Percentiles rank a stretch among this genome's conserved stretches.
Conservation (phyloP, 1,284 basidiomycete species). For the Moniliophthora roreri region DNA sequence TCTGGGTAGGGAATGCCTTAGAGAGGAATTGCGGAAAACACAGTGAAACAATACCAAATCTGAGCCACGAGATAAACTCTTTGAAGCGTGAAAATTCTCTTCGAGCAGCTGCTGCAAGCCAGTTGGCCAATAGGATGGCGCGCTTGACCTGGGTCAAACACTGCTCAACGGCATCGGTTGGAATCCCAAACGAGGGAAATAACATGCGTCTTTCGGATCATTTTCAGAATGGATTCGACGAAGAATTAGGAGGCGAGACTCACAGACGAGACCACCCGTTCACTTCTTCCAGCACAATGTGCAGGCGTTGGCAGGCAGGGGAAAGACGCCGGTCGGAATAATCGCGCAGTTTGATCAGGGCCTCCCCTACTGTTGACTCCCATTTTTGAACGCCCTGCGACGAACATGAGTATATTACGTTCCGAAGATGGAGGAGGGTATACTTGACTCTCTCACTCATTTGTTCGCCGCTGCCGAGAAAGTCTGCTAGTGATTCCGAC, state of each 20-base stretch:
- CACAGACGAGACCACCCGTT: slow-evolving; percentile 75
- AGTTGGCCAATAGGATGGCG: slow-evolving; percentile 62
- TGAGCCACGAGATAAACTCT: slow-evolving; percentile 78
- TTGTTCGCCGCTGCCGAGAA: slow-evolving; percentile 73
- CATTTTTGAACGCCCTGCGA: slow-evolving; percentile 73
- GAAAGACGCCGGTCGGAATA: slow-evolving; percentile 66
- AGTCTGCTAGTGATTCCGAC: slow-evolving; percentile 68
- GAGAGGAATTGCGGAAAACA: background rate
- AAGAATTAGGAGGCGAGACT: slow-evolving; percentile 26
- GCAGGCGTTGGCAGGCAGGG: slow-evolving; percentile 73
- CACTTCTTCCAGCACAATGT: slow-evolving; percentile 72
- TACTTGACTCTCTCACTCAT: slow-evolving; percentile 71
- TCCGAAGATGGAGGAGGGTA: slow-evolving; percentile 14
- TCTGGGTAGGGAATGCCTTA: slow-evolving; percentile 28
- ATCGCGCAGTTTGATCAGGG: slow-evolving; percentile 70
- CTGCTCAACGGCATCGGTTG: slow-evolving; percentile 43
- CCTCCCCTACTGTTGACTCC: slow-evolving; percentile 71
- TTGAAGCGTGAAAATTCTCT: slow-evolving; percentile 68
- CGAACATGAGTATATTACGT: slow-evolving; percentile 19
- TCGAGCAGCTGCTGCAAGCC: slow-evolving; percentile 65
- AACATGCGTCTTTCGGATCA: slow-evolving; percentile 38
- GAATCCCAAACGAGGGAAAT: slow-evolving; percentile 52
- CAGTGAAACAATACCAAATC: slow-evolving; percentile 50
- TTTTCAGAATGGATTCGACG: slow-evolving; percentile 5
- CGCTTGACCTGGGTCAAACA: slow-evolving; percentile 53